Conservation (phyloP, 148 eudicot genomes). For the Chenopodium berlandieri region DNA sequence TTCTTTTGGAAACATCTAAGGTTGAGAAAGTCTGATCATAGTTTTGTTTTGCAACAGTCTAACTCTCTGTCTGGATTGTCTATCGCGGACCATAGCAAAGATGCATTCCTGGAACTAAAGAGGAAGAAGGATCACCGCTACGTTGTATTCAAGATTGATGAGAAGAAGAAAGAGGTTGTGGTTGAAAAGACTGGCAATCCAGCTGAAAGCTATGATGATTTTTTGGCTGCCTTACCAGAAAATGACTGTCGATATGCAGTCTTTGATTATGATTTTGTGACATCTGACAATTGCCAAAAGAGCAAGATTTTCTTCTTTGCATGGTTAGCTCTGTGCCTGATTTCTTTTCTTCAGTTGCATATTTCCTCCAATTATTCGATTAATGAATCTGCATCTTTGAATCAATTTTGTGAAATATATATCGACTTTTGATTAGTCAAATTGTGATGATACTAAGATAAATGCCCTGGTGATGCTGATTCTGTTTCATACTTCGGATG, state of each 20-base stretch:
- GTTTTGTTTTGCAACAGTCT: constrained; percentile 29
- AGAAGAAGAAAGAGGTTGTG: constrained; percentile 61
- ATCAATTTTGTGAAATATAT: neutral
- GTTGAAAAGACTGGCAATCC: constrained; percentile 71
- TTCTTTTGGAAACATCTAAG: neutral
- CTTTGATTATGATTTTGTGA: constrained; percentile 71
- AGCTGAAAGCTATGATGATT: constrained; percentile 57
- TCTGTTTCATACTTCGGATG: neutral
- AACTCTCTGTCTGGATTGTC: constrained; percentile 58
- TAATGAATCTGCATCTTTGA: constrained; percentile 2
- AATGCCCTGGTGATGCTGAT: neutral
- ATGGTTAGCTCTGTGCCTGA: constrained; percentile 40
- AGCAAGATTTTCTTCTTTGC: constrained; percentile 87
- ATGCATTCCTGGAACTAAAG: constrained; percentile 54
- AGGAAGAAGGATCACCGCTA: constrained; percentile 65
- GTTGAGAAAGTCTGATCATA: neutral
- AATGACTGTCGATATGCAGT: constrained; percentile 74
- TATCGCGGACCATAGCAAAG: constrained; percentile 54
- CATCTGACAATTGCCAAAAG: constrained; percentile 70
- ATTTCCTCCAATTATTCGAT: neutral
- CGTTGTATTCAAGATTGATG: constrained; percentile 66
- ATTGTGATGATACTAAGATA: neutral
- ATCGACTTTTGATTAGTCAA: neutral
- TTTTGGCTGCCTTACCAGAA: constrained; percentile 50
- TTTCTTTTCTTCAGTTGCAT: neutral